phyloP scores from a whole-genome alignment of 73 alveolate species.

The Effrenium voratum region DNA sequence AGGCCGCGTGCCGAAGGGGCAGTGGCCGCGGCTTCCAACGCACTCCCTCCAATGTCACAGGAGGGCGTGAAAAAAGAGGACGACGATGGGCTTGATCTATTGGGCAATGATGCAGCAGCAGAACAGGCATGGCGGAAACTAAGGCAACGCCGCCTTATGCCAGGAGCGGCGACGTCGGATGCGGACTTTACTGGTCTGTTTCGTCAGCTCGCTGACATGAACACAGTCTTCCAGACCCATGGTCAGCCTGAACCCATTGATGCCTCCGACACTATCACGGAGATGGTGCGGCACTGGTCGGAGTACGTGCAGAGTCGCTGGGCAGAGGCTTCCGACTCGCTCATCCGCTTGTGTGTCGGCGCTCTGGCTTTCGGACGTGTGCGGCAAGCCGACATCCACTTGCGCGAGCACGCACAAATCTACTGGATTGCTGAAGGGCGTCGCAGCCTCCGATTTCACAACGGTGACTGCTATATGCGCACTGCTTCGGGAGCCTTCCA shows the following conservation, averaged over 20 bases:
- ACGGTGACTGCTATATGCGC: constrained; percentile 58
- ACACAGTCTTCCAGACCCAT: not conserved
- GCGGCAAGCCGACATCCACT: constrained; percentile 16
- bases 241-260: not conserved
- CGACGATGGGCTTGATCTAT: too few species aligned
- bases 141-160: not conserved
- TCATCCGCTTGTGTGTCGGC: not conserved
- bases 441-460: constrained; percentile 5
- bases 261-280: not conserved
- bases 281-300: not conserved
- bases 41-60: too few species aligned
- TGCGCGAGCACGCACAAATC: constrained; percentile 29
- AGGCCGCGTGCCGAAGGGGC: too few species aligned
- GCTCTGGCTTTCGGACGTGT: not conserved
- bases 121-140: not conserved
- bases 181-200: not conserved
- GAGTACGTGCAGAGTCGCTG: not conserved
- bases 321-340: not conserved
- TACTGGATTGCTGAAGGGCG: constrained; percentile 49
- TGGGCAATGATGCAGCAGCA: too few species aligned
- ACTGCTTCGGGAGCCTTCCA: constrained; percentile 19
- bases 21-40: too few species aligned
- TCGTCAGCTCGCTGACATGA: not conserved
- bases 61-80: too few species aligned
- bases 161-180: not conserved